Percentiles rank a stretch among this genome's conserved stretches.
Evolutionary conservation across 805 yeast genomes (phyloP).

Genomic region (Lipomyces lipofer): DNA sequence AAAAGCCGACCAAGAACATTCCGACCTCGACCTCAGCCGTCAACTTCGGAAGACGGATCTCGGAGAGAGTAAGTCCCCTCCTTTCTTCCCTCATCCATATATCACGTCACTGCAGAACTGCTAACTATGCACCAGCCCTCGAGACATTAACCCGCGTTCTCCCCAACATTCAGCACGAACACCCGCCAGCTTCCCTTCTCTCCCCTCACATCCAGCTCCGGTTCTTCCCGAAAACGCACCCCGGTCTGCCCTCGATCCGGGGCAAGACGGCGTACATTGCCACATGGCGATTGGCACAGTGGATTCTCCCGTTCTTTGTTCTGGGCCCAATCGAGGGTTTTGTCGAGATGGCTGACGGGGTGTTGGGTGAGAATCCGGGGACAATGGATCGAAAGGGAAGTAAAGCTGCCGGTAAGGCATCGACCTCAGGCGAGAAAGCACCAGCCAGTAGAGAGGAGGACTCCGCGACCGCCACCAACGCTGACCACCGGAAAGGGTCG

Average conservation of each 20-base stretch:
- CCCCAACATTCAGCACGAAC: slow-evolving; percentile 25
- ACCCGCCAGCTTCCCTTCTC: slow-evolving; percentile 20
- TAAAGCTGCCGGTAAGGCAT: neutral
- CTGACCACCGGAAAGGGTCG: slow-evolving; percentile 15
- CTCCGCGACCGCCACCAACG: neutral
- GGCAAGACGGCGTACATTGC: slow-evolving; percentile 27
- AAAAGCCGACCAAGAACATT: no score
- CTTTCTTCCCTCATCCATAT: neutral
- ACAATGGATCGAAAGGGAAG: neutral
- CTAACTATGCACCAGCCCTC: slow-evolving; percentile 9
- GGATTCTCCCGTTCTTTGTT: slow-evolving; percentile 26
- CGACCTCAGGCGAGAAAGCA: neutral
- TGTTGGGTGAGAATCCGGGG: neutral
- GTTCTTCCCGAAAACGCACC: slow-evolving; percentile 29
- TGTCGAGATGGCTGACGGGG: slow-evolving; percentile 18
- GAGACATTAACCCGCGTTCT: slow-evolving; percentile 18
- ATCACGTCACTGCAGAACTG: neutral
- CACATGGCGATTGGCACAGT: slow-evolving; percentile 29
- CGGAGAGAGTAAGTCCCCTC: slow-evolving; percentile 10
- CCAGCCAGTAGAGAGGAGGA: neutral
- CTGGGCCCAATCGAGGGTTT: slow-evolving; percentile 29
- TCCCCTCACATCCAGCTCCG: slow-evolving; percentile 29
- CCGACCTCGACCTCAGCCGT: neutral
- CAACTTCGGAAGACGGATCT: slow-evolving; percentile 18
- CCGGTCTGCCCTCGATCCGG: slow-evolving; percentile 26